Evolutionary conservation across 1,284 basidiomycete genomes (phyloP).

Genomic region (Kalmanozyma brasiliensis): DNA sequence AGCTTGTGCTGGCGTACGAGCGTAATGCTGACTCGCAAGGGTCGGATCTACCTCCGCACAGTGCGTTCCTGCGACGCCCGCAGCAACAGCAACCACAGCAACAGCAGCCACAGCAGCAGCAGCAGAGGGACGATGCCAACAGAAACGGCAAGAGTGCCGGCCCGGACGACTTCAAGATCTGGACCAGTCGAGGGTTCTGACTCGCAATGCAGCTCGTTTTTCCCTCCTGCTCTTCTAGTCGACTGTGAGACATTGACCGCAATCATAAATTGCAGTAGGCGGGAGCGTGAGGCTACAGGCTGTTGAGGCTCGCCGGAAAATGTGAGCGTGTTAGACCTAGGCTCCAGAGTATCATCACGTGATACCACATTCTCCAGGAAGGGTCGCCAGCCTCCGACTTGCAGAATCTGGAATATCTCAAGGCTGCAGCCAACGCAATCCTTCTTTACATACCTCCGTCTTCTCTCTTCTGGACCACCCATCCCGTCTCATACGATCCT

Average conservation of each 20-base stretch:
- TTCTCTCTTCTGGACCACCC: conserved; percentile 2
- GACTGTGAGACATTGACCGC: no score
- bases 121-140: conserved; percentile 5
- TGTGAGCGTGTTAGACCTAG: conserved; percentile 2
- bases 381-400: conserved; percentile 18
- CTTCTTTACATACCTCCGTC: conserved; percentile 3
- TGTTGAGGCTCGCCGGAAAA: background rate
- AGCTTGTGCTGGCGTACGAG: conserved; percentile 70
- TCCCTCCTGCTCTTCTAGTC: no score
- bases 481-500: background rate
- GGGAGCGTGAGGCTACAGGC: no score
- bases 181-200: conserved; percentile 40
- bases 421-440: conserved; percentile 9
- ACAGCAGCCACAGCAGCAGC: conserved; percentile 12
- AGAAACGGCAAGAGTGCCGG: conserved; percentile 4
- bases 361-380: conserved; percentile 11
- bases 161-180: conserved; percentile 34
- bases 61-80: conserved; percentile 8
- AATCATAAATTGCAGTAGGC: background rate
- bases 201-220: background rate
- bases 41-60: conserved; percentile 2
- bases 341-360: conserved; percentile 10
- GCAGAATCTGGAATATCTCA: conserved; percentile 17
- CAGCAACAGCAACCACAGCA: conserved; percentile 13
- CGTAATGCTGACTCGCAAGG: conserved; percentile 21